phyloP scores from a whole-genome alignment of 1,139 yeast genomes.

The Yamadazyma friedrichii region DNA sequence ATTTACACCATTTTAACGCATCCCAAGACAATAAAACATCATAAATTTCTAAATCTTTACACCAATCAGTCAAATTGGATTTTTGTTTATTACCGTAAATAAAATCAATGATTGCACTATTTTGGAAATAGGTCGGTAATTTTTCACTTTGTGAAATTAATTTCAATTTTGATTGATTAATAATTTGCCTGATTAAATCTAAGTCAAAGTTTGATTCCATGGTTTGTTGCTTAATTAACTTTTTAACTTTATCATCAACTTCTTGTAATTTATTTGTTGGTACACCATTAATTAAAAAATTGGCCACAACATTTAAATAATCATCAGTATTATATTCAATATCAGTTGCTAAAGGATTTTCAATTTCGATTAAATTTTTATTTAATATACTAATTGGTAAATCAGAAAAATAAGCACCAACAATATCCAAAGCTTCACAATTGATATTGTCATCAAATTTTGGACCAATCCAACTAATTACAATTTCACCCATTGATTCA shows the following conservation, averaged over 20 bases:
- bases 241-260: constrained; percentile 52
- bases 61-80: constrained; percentile 52
- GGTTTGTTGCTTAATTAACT: constrained; percentile 52
- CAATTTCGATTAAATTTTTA: constrained; percentile 72
- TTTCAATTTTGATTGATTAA: constrained; percentile 64
- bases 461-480: constrained; percentile 85
- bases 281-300: constrained; percentile 66
- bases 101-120: constrained; percentile 73
- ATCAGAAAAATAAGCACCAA: constrained; percentile 77
- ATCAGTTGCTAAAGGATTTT: constrained; percentile 78
- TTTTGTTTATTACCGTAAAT: constrained; percentile 72
- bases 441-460: constrained; percentile 47
- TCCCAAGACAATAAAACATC: constrained; percentile 63
- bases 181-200: constrained; percentile 60
- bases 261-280: constrained; percentile 62
- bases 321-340: constrained; percentile 70
- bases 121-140: constrained; percentile 58
- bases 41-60: constrained; percentile 58
- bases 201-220: constrained; percentile 56
- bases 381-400: constrained; percentile 69
- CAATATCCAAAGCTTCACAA: constrained; percentile 66
- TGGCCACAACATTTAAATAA: constrained; percentile 57
- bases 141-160: constrained; percentile 66
- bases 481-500: constrained; percentile 77
- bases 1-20: constrained; percentile 61